Conservation (phyloP, 345 rosid species). For the Ceriops tagal region DNA sequence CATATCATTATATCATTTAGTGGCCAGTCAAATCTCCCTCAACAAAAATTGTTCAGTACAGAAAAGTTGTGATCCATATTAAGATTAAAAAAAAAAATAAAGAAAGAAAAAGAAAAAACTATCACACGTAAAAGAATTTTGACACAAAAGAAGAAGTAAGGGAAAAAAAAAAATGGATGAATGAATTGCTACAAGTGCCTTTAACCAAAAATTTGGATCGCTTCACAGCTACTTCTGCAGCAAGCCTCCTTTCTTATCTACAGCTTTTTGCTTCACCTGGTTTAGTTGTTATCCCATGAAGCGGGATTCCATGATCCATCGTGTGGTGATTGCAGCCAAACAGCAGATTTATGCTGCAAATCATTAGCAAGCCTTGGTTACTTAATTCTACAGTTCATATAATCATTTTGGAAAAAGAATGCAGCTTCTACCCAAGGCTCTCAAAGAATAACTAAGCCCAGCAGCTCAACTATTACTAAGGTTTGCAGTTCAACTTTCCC, state of each 20-base stretch:
- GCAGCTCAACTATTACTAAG: too few species aligned
- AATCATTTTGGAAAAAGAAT: too few species aligned
- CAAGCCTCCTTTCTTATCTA: constrained; percentile 34
- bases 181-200: constrained; percentile 49
- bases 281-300: constrained; percentile 12
- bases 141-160: neutral
- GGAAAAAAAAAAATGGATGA: constrained; percentile 33
- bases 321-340: neutral
- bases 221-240: constrained; percentile 30
- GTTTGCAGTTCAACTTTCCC: neutral
- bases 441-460: too few species aligned
- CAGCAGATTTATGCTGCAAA: neutral
- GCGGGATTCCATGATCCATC: constrained; percentile 7
- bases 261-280: constrained; percentile 25
- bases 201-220: constrained; percentile 15
- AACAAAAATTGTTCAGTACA: constrained; percentile 7
- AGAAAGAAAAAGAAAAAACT: neutral
- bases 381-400: too few species aligned
- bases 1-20: neutral
- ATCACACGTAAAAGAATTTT: constrained; percentile 7
- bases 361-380: too few species aligned
- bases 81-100: neutral
- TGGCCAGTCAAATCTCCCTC: constrained; percentile 11
- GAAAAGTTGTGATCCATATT: neutral
- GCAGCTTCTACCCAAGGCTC: too few species aligned